phyloP scores from a whole-genome alignment of 78 protist species.

The Isochrysis galbana region DNA sequence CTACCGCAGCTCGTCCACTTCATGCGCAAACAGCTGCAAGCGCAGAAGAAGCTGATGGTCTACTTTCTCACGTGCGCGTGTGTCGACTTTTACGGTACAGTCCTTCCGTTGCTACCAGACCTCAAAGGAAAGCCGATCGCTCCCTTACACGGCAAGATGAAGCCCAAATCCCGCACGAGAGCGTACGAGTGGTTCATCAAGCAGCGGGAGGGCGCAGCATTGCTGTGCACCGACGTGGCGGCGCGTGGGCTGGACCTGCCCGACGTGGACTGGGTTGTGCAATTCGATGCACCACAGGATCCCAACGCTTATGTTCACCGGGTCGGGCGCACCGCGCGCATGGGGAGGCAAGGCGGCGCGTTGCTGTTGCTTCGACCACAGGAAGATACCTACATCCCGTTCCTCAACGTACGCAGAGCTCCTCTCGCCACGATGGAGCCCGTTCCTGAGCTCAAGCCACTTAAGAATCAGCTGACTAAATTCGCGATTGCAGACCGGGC shows the following conservation, averaged over 20 bases:
- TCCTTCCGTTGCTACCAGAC: not conserved
- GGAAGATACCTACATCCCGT: conserved; percentile 11
- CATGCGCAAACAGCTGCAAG: not conserved
- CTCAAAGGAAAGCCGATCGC: not conserved
- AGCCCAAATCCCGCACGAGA: not conserved
- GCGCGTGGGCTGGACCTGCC: conserved; percentile 89
- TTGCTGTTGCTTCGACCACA: not conserved
- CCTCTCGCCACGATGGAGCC: not conserved
- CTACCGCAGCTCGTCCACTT: conserved; percentile 36
- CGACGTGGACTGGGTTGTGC: conserved; percentile 84
- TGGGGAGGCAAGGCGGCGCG: conserved; percentile 51
- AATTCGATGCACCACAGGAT: conserved; percentile 85
- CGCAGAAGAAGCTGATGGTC: conserved; percentile 48
- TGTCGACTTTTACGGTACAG: conserved; percentile 73
- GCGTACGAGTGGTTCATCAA: not conserved
- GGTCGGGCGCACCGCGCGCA: conserved; percentile 90
- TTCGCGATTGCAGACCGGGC: conserved; percentile 40
- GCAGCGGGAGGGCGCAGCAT: not conserved
- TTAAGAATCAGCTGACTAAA: not conserved
- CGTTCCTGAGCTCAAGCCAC: not conserved
- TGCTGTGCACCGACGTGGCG: conserved; percentile 57
- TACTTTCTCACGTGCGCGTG: conserved; percentile 85
- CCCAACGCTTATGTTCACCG: conserved; percentile 86
- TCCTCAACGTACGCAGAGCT: not conserved
- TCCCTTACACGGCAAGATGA: conserved; percentile 79